phyloP scores from a whole-genome alignment of 169 alveolate species.

The Theileria orientalis region DNA sequence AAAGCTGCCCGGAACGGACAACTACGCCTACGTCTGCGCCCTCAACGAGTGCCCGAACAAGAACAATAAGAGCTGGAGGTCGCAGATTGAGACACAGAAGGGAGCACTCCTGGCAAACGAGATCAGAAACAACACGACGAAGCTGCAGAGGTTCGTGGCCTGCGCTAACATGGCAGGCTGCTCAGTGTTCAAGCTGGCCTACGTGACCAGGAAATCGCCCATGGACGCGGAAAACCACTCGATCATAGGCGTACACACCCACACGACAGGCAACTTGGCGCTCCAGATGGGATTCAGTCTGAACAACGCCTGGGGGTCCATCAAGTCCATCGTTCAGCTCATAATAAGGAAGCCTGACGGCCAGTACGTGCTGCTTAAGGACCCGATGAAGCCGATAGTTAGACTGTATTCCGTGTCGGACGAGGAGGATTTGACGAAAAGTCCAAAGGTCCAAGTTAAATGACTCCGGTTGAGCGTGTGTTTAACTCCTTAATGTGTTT shows the following conservation, averaged over 20 bases:
- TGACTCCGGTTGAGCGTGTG: neutral
- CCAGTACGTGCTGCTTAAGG: slow-evolving; percentile 84
- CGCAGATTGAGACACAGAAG: slow-evolving; percentile 84
- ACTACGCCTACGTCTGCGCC: slow-evolving; percentile 81
- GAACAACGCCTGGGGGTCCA: slow-evolving; percentile 88
- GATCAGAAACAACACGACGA: slow-evolving; percentile 84
- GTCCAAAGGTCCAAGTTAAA: slow-evolving; percentile 7
- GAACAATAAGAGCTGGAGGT: slow-evolving; percentile 82
- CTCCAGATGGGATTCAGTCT: slow-evolving; percentile 86
- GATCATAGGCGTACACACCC: slow-evolving; percentile 81
- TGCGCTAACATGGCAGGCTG: slow-evolving; percentile 87
- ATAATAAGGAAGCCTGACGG: slow-evolving; percentile 84
- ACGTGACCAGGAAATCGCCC: slow-evolving; percentile 80
- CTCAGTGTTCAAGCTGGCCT: slow-evolving; percentile 83
- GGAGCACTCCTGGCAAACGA: slow-evolving; percentile 87
- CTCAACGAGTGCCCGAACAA: slow-evolving; percentile 81
- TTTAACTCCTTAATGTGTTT: neutral
- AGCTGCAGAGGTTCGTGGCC: slow-evolving; percentile 84
- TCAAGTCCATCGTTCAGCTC: slow-evolving; percentile 77
- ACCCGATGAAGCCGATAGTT: slow-evolving; percentile 84
- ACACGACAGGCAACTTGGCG: slow-evolving; percentile 86
- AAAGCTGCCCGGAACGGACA: slow-evolving; percentile 66
- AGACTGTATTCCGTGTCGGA: slow-evolving; percentile 84
- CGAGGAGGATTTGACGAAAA: slow-evolving; percentile 68
- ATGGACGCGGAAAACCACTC: slow-evolving; percentile 83